These are phyloP conservation scores for Letharia lupina DNA, from an alignment of 495 filamentous ascomycete genomes.

Conservation along the genomic window DNA sequence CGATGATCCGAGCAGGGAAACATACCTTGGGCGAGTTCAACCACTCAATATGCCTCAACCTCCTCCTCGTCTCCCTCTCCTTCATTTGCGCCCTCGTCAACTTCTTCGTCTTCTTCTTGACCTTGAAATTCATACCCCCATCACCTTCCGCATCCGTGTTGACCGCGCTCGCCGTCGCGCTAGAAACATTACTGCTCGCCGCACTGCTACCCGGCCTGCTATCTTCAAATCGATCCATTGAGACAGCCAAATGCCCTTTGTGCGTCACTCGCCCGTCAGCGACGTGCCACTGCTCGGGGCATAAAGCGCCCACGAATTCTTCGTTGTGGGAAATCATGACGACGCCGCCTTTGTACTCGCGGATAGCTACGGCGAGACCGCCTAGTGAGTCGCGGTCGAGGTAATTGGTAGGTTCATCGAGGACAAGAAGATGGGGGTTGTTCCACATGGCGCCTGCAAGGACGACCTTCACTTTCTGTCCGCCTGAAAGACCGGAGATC, in stretches of 20 bases:
- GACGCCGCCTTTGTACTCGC: slow-evolving; percentile 94
- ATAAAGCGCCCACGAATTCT: slow-evolving; percentile 92
- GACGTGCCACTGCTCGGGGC: slow-evolving; percentile 91
- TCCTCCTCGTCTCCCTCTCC: slow-evolving; percentile 77
- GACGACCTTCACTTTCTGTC: slow-evolving; percentile 99
- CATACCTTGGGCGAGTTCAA: slow-evolving; percentile 51
- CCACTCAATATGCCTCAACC: slow-evolving; percentile 95
- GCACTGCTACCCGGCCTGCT: slow-evolving; percentile 54
- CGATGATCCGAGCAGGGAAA: slow-evolving; percentile 3
- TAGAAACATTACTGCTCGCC: slow-evolving; percentile 52
- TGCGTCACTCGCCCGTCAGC: slow-evolving; percentile 76
- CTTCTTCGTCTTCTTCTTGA: slow-evolving; percentile 95
- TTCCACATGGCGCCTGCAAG: slow-evolving; percentile 98
- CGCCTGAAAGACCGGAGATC: slow-evolving; percentile 92
- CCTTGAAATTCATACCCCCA: slow-evolving; percentile 79
- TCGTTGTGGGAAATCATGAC: slow-evolving; percentile 99
- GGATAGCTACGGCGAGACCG: slow-evolving; percentile 89
- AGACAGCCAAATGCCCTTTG: slow-evolving; percentile 64
- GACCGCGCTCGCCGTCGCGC: slow-evolving; percentile 57
- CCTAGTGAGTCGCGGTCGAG: slow-evolving; percentile 95
- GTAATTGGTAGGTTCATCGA: slow-evolving; percentile 99
- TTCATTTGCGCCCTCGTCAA: slow-evolving; percentile 92
- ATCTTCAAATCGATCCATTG: slow-evolving; percentile 82
- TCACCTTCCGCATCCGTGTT: slow-evolving; percentile 79
- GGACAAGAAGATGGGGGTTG: slow-evolving; percentile 92